Percentiles rank a stretch among this genome's conserved stretches.
Conservation (phyloP, 2,329 filamentous ascomycete species). For the Cordyceps pruinosa region DNA sequence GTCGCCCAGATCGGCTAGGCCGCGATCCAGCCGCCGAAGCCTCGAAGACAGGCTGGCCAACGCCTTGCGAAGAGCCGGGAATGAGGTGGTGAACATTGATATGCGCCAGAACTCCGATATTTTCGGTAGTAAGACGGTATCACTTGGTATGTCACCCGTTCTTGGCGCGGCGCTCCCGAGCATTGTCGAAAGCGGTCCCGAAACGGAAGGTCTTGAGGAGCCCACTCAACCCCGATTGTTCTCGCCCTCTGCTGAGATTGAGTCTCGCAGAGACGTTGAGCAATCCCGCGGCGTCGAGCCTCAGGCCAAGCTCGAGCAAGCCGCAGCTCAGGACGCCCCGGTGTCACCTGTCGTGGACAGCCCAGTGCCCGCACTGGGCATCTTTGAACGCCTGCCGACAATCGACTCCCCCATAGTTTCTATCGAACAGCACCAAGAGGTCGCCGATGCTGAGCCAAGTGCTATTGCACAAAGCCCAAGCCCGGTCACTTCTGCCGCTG, state of each 20-base stretch:
- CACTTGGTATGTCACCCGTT: not conserved
- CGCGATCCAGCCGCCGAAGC: not conserved
- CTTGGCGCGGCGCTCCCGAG: not conserved
- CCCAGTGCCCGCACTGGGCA: not conserved
- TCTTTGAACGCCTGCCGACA: not conserved
- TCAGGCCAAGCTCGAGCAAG: not conserved
- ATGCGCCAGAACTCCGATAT: constrained; percentile 30
- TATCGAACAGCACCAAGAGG: not conserved
- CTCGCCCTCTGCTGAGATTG: not conserved
- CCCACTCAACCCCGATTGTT: not conserved
- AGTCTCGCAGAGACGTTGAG: not conserved
- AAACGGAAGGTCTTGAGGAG: not conserved
- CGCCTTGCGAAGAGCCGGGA: constrained; percentile 3
- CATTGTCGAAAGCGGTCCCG: constrained; percentile 2
- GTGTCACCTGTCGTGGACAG: not conserved
- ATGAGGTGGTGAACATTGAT: constrained; percentile 27
- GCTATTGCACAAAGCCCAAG: constrained; percentile 1
- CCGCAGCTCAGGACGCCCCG: not conserved
- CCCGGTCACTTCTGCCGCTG: not conserved
- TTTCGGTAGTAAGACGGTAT: constrained; percentile 21
- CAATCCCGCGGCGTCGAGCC: not conserved
- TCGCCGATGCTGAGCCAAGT: not conserved
- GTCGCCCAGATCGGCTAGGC: not conserved
- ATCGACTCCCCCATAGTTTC: not conserved
- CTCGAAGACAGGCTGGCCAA: constrained; percentile 2